Conservation (phyloP, 192 early-diverging fungal species). For the Coemansia sp. region DNA sequence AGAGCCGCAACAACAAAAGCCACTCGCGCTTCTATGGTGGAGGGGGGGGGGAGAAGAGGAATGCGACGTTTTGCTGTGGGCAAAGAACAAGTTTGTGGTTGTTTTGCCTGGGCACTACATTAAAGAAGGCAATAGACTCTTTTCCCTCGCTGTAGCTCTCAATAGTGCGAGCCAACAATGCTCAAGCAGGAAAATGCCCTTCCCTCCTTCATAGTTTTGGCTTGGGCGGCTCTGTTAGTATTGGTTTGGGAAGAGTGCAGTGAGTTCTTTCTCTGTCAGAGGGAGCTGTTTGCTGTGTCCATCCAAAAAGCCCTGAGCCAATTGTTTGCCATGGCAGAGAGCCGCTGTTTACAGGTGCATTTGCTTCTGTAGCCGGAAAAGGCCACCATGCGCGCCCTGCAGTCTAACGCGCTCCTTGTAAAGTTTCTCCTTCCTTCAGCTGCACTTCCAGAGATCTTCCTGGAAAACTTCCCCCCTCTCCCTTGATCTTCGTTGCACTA, state of each 20-base stretch:
- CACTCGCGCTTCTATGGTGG: background rate
- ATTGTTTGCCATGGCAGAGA: background rate
- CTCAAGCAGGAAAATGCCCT: background rate
- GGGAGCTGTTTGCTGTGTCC: background rate
- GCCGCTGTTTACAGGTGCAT: background rate
- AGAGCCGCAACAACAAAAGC: background rate
- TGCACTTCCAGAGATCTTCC: background rate
- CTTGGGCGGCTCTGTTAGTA: background rate
- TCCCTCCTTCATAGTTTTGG: background rate
- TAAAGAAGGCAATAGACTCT: background rate
- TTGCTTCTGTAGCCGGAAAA: background rate
- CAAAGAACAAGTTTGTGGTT: background rate
- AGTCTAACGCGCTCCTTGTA: background rate
- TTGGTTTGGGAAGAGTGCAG: background rate
- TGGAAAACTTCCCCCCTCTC: background rate
- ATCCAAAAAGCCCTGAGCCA: background rate
- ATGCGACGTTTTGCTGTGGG: background rate
- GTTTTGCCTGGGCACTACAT: background rate
- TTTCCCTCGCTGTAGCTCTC: background rate
- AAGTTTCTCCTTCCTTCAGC: background rate
- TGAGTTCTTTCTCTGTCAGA: too few species aligned
- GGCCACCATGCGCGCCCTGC: slow-evolving; percentile 1
- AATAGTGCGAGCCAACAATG: slow-evolving; percentile 1
- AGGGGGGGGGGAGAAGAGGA: background rate
- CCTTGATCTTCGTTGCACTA: background rate